These are phyloP conservation scores for Leucosporidium scottii DNA, from an alignment of 768 basidiomycete species.

Conservation along the genomic window DNA sequence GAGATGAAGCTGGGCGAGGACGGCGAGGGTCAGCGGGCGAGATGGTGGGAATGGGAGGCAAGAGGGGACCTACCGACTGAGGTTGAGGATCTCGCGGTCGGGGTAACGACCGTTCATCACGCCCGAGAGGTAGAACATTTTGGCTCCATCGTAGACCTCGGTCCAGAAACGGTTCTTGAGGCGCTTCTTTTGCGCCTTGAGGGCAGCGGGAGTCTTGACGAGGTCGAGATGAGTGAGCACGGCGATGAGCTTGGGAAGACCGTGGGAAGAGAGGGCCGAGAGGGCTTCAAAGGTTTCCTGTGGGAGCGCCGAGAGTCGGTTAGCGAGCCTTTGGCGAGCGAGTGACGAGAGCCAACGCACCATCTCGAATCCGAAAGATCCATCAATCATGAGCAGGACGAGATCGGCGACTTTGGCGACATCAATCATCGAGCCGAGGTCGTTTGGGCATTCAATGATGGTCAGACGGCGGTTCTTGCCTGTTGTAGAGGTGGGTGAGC, in stretches of 20 bases:
- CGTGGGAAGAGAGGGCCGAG: constrained; percentile 91
- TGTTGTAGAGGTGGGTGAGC: constrained; percentile 11
- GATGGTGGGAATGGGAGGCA: too few species aligned
- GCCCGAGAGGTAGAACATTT: constrained; percentile 94
- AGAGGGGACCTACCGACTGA: constrained; percentile 53
- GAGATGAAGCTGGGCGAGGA: constrained; percentile 58
- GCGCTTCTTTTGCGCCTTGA: constrained; percentile 82
- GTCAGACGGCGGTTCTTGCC: constrained; percentile 87
- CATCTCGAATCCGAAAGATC: constrained; percentile 98
- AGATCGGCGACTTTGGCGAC: constrained; percentile 93
- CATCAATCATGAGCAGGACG: constrained; percentile 94
- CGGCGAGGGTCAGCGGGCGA: background rate
- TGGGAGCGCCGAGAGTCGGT: background rate
- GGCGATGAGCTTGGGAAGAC: constrained; percentile 97
- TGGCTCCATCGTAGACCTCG: constrained; percentile 97
- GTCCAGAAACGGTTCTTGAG: constrained; percentile 99
- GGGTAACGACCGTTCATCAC: constrained; percentile 96
- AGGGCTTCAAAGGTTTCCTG: constrained; percentile 99
- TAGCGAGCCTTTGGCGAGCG: background rate
- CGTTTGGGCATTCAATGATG: constrained; percentile 94
- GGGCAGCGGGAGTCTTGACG: constrained; percentile 79
- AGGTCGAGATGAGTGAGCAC: constrained; percentile 93
- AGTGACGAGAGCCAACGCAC: constrained; percentile 45
- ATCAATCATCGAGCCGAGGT: constrained; percentile 97
- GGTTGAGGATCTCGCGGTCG: constrained; percentile 90